These are phyloP conservation scores for Kappamyces sp. DNA, from an alignment of 192 early-diverging fungal species.

Conservation along the genomic window DNA sequence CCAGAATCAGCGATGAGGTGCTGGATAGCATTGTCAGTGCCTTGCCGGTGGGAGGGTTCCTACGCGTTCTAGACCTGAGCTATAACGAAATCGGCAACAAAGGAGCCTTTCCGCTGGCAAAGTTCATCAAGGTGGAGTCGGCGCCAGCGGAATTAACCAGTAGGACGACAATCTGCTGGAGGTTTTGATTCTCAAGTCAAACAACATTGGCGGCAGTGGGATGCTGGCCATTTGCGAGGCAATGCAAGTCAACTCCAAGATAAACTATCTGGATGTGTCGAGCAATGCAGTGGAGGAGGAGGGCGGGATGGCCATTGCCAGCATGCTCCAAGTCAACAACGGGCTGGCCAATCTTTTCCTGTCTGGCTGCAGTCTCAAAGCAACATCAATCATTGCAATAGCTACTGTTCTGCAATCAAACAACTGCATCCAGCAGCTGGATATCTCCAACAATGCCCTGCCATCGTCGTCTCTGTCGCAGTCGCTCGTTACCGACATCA, in stretches of 20 bases:
- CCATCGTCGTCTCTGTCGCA: constrained; percentile 26
- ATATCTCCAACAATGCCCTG: constrained; percentile 34
- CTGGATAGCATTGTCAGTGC: constrained; percentile 1
- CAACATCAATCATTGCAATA: constrained; percentile 34
- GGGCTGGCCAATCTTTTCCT: constrained; percentile 17
- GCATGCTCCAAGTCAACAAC: constrained; percentile 31
- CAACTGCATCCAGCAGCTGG: constrained; percentile 23
- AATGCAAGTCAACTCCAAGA: constrained; percentile 29
- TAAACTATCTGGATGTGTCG: constrained; percentile 28
- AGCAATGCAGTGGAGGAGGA: constrained; percentile 29
- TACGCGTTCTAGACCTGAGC: constrained; percentile 32
- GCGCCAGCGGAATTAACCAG: constrained; percentile 1
- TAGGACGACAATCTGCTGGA: constrained; percentile 33
- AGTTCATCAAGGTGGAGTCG: constrained; percentile 34
- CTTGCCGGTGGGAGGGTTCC: constrained; percentile 12
- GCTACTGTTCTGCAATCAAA: constrained; percentile 37
- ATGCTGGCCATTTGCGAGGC: constrained; percentile 26
- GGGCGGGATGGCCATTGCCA: constrained; percentile 42
- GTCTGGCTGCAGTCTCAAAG: constrained; percentile 15
- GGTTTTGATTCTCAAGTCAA: constrained; percentile 29
- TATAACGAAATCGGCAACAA: constrained; percentile 45
- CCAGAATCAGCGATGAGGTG: neutral
- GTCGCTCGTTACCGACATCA: constrained; percentile 29
- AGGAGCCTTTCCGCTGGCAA: constrained; percentile 32
- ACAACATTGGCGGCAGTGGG: constrained; percentile 32